phyloP scores from a whole-genome alignment of 75 land plant species.

The Pseudotsuga menziesii region DNA sequence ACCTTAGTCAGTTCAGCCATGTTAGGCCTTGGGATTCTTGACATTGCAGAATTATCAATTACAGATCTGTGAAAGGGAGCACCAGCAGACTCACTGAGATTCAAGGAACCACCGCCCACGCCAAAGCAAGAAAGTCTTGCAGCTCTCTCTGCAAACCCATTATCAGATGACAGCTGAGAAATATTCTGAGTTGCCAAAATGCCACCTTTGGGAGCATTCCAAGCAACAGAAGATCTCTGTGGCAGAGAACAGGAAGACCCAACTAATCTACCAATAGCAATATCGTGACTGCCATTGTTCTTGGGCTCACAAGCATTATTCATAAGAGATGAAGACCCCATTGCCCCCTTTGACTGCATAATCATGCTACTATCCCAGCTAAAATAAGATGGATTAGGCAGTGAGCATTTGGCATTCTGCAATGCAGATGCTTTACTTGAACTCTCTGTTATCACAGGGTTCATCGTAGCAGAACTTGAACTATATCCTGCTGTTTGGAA shows the following conservation, averaged over 20 bases:
- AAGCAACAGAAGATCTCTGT: constrained; percentile 5
- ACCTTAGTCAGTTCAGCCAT: constrained; percentile 12
- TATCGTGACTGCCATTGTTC: not conserved
- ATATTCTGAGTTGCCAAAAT: not conserved
- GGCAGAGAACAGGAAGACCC: constrained; percentile 5
- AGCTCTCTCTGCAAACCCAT: constrained; percentile 70
- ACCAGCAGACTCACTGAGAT: constrained; percentile 16
- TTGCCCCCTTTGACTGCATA: constrained; percentile 1
- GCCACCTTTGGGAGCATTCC: constrained; percentile 6
- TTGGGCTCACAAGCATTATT: not conserved
- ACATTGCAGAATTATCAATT: constrained; percentile 18
- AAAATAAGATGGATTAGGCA: constrained; percentile 3
- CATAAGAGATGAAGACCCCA: not conserved
- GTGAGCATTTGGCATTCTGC: not conserved
- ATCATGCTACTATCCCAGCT: not conserved
- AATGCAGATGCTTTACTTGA: not conserved
- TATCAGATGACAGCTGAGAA: constrained; percentile 42
- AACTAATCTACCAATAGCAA: constrained; percentile 6
- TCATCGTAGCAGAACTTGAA: constrained; percentile 4
- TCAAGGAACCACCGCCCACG: constrained; percentile 3
- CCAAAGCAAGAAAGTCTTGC: constrained; percentile 59
- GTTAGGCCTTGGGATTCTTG: constrained; percentile 33
- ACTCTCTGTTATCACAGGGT: not conserved
- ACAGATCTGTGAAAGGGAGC: constrained; percentile 13
- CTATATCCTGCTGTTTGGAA: not conserved